These are phyloP conservation scores for Oryza meyeriana DNA, from an alignment of 176 grass and related monocot species.

Conservation along the genomic window DNA sequence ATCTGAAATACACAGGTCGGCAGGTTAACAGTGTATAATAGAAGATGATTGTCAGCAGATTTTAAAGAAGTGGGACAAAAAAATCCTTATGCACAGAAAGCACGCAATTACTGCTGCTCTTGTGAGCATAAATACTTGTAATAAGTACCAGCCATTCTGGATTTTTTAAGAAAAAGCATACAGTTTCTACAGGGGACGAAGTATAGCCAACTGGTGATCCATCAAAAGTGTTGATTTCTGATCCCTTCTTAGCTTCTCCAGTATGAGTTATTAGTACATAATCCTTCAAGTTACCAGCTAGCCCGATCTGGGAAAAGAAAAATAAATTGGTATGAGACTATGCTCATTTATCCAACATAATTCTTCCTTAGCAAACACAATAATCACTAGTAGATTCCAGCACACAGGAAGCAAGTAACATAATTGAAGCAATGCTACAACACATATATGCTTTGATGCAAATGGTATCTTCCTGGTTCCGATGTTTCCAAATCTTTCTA, in stretches of 20 bases:
- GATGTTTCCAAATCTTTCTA: not conserved
- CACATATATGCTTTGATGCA: not conserved
- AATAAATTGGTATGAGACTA: not conserved
- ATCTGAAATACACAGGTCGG: slow-evolving; percentile 61
- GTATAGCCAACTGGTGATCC: slow-evolving; percentile 79
- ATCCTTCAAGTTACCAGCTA: slow-evolving; percentile 81
- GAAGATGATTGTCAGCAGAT: not conserved
- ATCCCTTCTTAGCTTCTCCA: slow-evolving; percentile 74
- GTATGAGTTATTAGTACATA: slow-evolving; percentile 62
- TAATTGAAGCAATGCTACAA: not conserved
- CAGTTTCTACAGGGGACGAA: slow-evolving; percentile 64
- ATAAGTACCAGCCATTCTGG: not conserved
- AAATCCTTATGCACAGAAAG: not conserved
- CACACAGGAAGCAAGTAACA: not conserved
- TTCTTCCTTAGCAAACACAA: not conserved
- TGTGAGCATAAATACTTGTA: not conserved
- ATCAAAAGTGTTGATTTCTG: slow-evolving; percentile 70
- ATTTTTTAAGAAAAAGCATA: slow-evolving; percentile 31
- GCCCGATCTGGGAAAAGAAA: slow-evolving; percentile 60
- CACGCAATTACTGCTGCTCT: not conserved
- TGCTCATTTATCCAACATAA: not conserved
- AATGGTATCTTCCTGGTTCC: not conserved
- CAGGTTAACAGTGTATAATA: slow-evolving; percentile 9
- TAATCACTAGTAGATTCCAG: not conserved
- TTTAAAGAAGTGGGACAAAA: not conserved